Percentiles rank a stretch among this genome's conserved stretches.
Conservation (phyloP, 371 early-diverging fungal species). For the Zancudomyces culisetae region DNA sequence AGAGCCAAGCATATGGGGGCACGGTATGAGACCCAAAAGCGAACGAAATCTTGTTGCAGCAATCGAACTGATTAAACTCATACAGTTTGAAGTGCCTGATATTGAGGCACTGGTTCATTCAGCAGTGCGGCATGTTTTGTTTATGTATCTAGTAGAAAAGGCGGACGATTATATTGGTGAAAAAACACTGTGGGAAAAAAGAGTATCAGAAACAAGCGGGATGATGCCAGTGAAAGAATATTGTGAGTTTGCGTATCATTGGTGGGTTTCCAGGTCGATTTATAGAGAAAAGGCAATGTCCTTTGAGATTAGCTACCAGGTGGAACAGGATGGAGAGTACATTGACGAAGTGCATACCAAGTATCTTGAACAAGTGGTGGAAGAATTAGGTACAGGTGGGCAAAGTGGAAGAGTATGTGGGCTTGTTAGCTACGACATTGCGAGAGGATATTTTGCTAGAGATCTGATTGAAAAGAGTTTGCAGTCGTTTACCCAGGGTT, state of each 20-base stretch:
- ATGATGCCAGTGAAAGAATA: not conserved
- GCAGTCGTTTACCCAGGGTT: not conserved
- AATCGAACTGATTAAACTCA: not conserved
- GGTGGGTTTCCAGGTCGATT: not conserved
- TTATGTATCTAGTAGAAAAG: not conserved
- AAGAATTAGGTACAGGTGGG: not conserved
- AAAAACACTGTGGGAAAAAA: not conserved
- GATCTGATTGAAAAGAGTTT: not conserved
- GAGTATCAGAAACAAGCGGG: not conserved
- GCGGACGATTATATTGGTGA: not conserved
- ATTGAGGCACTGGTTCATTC: constrained; percentile 2
- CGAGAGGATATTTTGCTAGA: not conserved
- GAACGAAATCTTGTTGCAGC: not conserved
- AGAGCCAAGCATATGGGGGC: not conserved
- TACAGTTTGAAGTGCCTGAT: not conserved
- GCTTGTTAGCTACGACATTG: not conserved
- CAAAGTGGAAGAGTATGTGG: not conserved
- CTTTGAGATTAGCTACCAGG: not conserved
- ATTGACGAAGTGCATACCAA: no score
- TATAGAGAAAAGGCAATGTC: not conserved
- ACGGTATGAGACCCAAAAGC: no score
- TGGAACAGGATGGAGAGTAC: not conserved
- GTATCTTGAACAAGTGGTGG: no score
- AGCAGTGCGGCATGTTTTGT: not conserved
- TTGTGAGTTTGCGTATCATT: not conserved